Evolutionary conservation across 225 moss, liverwort and hornwort species (phyloP).

Genomic region (Neckera pumila): DNA sequence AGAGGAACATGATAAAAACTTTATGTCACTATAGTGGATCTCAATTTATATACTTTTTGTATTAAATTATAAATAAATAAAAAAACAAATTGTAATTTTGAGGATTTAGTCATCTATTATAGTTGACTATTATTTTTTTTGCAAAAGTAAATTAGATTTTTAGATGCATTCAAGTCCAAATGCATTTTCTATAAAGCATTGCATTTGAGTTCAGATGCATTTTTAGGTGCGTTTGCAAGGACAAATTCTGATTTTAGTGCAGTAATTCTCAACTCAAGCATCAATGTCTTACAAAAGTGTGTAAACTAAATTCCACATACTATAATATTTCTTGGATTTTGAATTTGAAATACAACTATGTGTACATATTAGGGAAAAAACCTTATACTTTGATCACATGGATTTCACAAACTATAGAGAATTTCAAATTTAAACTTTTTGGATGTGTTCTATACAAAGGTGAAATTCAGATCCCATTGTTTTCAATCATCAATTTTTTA

Average conservation of each 20-base stretch:
- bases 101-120: accelerated
- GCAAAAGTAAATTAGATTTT: accelerated
- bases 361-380: accelerated
- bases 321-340: background rate
- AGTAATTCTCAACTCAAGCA: background rate
- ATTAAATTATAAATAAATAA: accelerated
- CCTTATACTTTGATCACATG: background rate
- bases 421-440: background rate
- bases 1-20: background rate
- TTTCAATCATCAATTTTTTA: background rate
- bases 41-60: background rate
- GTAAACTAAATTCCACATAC: accelerated
- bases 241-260: background rate
- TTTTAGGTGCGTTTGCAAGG: too few species aligned
- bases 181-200: too few species aligned
- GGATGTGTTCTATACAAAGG: background rate
- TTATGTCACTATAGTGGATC: background rate
- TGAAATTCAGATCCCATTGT: accelerated
- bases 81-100: background rate
- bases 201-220: too few species aligned
- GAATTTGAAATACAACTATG: background rate
- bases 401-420: too few species aligned
- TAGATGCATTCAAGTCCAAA: background rate
- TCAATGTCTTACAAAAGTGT: background rate
- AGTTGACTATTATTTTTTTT: background rate